Conservation (phyloP, 129 eudicot species). For the carrot (Daucus carota) region DH1_v3.0 NC_030389.2:45731001-45731500, state of each 20-base stretch:
- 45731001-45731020: background rate
- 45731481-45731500: background rate
- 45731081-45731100: background rate
- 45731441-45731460: constrained; percentile 38
- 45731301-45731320: constrained; percentile 59
- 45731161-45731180: background rate
- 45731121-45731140: background rate
- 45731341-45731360: constrained; percentile 71
- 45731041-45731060: background rate
- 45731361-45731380: constrained; percentile 84
- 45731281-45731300: background rate
- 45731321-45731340: constrained; percentile 80
- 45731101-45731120: background rate
- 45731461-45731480: background rate
- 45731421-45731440: constrained; percentile 70
- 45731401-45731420: constrained; percentile 83
- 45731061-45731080: background rate
- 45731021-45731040: background rate
- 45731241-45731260: background rate
- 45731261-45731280: background rate
- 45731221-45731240: background rate
- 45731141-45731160: background rate
- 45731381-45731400: constrained; percentile 68
- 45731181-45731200: background rate
- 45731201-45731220: background rate